These are phyloP conservation scores for Cenchrus fungigraminus DNA, from an alignment of 176 grass and related monocot species.

Conservation along the genomic window DNA sequence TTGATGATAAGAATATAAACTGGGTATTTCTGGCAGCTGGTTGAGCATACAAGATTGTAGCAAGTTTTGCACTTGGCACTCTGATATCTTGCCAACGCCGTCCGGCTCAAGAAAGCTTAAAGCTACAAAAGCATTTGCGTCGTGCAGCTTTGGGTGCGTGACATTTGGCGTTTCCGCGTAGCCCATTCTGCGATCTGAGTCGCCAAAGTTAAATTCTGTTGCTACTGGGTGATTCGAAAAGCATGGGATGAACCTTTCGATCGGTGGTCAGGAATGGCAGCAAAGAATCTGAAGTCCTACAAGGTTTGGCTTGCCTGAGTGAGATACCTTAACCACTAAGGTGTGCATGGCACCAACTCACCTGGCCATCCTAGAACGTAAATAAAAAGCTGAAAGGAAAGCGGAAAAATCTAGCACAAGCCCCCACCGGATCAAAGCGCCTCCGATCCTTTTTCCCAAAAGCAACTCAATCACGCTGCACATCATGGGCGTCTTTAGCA, in stretches of 20 bases:
- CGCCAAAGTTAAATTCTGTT: slow-evolving; percentile 28
- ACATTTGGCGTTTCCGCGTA: slow-evolving; percentile 1
- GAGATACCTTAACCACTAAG: slow-evolving; percentile 64
- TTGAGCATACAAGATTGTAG: not conserved
- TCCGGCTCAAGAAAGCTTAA: not conserved
- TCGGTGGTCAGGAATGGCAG: slow-evolving; percentile 25
- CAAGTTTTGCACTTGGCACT: not conserved
- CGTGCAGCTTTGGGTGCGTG: not conserved
- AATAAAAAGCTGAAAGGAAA: not conserved
- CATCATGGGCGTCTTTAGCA: slow-evolving; percentile 33
- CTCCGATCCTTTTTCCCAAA: slow-evolving; percentile 39
- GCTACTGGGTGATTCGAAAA: slow-evolving; percentile 29
- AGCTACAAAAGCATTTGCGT: slow-evolving; percentile 21
- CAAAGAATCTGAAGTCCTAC: slow-evolving; percentile 15
- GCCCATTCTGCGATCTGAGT: not conserved
- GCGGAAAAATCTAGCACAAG: not conserved
- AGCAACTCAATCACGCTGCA: slow-evolving; percentile 38
- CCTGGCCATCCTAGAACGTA: not conserved
- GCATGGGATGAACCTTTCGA: slow-evolving; percentile 9
- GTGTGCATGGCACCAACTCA: slow-evolving; percentile 35
- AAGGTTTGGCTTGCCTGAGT: slow-evolving; percentile 29
- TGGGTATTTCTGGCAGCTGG: not conserved
- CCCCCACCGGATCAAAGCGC: slow-evolving; percentile 35
- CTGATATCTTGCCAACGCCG: not conserved
- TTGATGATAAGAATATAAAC: not conserved